Conservation (phyloP, 2,329 filamentous ascomycete species). For the Fusarium pininemorale region DNA sequence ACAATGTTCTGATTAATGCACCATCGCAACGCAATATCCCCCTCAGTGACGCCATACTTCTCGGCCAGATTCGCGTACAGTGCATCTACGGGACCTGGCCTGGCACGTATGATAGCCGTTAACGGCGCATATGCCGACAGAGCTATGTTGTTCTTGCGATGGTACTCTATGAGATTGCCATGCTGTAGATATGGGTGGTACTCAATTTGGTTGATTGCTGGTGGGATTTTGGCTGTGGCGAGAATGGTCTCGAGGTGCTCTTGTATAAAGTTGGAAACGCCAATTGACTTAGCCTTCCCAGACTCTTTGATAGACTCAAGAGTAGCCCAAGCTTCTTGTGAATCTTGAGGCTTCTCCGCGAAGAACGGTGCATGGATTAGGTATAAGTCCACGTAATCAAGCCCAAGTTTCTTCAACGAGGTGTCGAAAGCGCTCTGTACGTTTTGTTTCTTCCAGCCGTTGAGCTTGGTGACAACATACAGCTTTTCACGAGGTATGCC, state of each 20-base stretch:
- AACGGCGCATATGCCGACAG: neutral
- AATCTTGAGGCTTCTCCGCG: neutral
- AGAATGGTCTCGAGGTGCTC: neutral
- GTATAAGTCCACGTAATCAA: neutral
- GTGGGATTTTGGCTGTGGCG: neutral
- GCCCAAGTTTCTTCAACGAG: neutral
- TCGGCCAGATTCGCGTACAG: neutral
- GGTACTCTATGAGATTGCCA: neutral
- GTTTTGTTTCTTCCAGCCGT: neutral
- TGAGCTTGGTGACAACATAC: neutral
- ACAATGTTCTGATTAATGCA: neutral
- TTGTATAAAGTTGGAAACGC: neutral
- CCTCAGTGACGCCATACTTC: neutral
- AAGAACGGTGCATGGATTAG: neutral
- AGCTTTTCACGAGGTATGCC: neutral
- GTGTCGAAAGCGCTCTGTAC: neutral
- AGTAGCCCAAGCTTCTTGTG: neutral
- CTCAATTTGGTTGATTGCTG: neutral
- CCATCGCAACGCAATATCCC: neutral
- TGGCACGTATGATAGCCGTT: neutral
- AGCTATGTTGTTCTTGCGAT: neutral
- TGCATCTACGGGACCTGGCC: neutral
- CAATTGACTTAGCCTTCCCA: neutral
- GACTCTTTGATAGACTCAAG: neutral
- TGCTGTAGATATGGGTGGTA: neutral